Base-by-base conservation (phyloP, 2,329 filamentous ascomycete genomes). In the Hymenoscyphus occultus region DNA sequence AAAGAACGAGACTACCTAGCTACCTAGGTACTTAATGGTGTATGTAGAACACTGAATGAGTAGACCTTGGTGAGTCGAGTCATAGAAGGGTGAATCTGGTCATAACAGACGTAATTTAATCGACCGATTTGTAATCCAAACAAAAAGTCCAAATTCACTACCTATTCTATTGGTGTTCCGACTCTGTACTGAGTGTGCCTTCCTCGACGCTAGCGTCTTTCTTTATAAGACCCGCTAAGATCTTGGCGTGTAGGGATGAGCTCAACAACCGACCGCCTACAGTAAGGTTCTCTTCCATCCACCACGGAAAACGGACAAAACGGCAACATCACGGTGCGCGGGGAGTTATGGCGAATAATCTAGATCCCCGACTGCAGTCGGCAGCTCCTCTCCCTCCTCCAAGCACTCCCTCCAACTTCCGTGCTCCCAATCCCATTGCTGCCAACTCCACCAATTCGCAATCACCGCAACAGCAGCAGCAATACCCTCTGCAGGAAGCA, bases 401-500 rank as follows among this genome's bases (percentile, higher is more conserved):
- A 19, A 45, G 22, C 48, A 3, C 60, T 40, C 61, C 32, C 39
- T 57, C 57, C 57, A 31, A 19, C 56, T 40, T 39, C 56, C 35
- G 12, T 10, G 35, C 22, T 19, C 60, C 56, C 39, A 62, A 57
- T 14, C 66, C 66, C 32, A 61, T 68, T 57, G 64, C 66, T 10
- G 60, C 65, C 10, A 63, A 62, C 32, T 39, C 65, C 28, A 57
- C 54, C 31, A 16, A 42, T 28, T 64, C 67, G 16, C 64, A 58
- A 31, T 63, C 65, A 31, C 64, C 66, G 32, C 59, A 48, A 12
- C 35, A 39, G 39, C 40, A 28, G 28, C 28, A 48, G 22, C 62
- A 67, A 19, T 63, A 67, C 51, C 65, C 60, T 19, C 60, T 64
- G 2, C 64, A 65, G 28, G 59, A 63, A 35, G 35, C 65, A 22